Conservation (phyloP, 768 basidiomycete species). For the Auricularia sp. region DNA sequence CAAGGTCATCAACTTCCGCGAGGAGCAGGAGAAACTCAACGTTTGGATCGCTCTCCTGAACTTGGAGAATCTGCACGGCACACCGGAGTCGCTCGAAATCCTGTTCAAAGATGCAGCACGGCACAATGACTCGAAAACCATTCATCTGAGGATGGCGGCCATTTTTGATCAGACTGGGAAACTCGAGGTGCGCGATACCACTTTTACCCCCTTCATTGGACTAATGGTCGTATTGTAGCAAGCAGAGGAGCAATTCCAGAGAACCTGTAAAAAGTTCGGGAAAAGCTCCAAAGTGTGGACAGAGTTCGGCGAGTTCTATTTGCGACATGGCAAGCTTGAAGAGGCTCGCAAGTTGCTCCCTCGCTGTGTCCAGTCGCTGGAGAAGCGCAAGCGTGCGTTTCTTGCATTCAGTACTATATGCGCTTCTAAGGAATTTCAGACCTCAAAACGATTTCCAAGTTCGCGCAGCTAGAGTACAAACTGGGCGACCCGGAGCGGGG, state of each 20-base stretch:
- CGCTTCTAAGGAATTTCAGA: slow-evolving; percentile 39
- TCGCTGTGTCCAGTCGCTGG: slow-evolving; percentile 79
- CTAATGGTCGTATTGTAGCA: slow-evolving; percentile 39
- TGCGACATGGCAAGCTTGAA: slow-evolving; percentile 63
- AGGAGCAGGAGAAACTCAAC: slow-evolving; percentile 92
- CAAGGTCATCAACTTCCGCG: slow-evolving; percentile 83
- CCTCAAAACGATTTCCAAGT: slow-evolving; percentile 89
- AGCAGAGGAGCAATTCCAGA: slow-evolving; percentile 86
- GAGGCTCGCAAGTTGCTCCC: slow-evolving; percentile 79
- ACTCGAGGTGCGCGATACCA: slow-evolving; percentile 43
- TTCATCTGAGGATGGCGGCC: slow-evolving; percentile 74
- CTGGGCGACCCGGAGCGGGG: slow-evolving; percentile 90
- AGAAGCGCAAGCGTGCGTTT: slow-evolving; percentile 84
- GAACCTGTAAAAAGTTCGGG: slow-evolving; percentile 88
- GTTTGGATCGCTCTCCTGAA: slow-evolving; percentile 97
- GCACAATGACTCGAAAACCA: slow-evolving; percentile 86
- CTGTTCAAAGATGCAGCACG: slow-evolving; percentile 84
- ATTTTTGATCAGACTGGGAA: slow-evolving; percentile 83
- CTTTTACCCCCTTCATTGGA: not conserved
- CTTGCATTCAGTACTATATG: too few species aligned
- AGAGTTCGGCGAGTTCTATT: slow-evolving; percentile 71
- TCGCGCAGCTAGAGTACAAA: slow-evolving; percentile 93
- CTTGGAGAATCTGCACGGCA: slow-evolving; percentile 87
- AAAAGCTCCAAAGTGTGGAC: slow-evolving; percentile 93
- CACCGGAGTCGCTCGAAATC: slow-evolving; percentile 65